A percentile compares a stretch with the other conserved stretches of the same genome.
phyloP scores from a whole-genome alignment of 164 flowering plant species.

The Dillenia suffruticosa region DNA sequence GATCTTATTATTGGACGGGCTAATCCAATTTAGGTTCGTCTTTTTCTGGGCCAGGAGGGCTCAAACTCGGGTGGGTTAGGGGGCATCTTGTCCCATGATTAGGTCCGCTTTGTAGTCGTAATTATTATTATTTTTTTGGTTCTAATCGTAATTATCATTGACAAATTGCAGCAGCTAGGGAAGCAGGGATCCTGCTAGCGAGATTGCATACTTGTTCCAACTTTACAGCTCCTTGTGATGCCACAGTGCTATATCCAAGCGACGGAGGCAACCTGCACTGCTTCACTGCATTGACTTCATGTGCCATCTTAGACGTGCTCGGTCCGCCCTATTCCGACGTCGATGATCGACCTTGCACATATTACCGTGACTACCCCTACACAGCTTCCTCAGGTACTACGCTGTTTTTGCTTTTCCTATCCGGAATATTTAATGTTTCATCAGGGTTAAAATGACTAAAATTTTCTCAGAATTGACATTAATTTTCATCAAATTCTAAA shows the following conservation, averaged over 20 bases:
- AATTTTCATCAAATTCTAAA: too few species aligned
- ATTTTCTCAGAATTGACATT: too few species aligned
- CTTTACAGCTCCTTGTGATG: slow-evolving; percentile 41
- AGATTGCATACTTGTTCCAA: slow-evolving; percentile 32
- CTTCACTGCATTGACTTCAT: slow-evolving; percentile 38
- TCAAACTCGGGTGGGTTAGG: too few species aligned
- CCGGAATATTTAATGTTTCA: too few species aligned
- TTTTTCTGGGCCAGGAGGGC: too few species aligned
- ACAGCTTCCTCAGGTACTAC: slow-evolving; percentile 16
- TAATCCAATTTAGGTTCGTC: too few species aligned
- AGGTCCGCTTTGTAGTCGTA: too few species aligned
- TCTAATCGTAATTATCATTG: too few species aligned
- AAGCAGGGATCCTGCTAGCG: slow-evolving; percentile 22
- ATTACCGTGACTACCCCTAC: slow-evolving; percentile 36
- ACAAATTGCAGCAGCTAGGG: slow-evolving; percentile 10
- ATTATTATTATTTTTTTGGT: too few species aligned
- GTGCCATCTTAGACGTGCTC: slow-evolving; percentile 45
- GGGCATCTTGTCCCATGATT: too few species aligned
- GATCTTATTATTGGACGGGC: too few species aligned
- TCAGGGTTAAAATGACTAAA: too few species aligned
- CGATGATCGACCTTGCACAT: slow-evolving; percentile 47
- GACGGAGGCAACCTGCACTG: slow-evolving; percentile 50
- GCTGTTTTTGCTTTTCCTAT: neutral
- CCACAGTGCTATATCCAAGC: slow-evolving; percentile 46
- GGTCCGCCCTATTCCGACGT: slow-evolving; percentile 51